Evolutionary conservation across 192 early-diverging fungal species (phyloP), one percentile per base, ranked within the genome.

Genomic region (Umbelopsis sp.): DNA sequence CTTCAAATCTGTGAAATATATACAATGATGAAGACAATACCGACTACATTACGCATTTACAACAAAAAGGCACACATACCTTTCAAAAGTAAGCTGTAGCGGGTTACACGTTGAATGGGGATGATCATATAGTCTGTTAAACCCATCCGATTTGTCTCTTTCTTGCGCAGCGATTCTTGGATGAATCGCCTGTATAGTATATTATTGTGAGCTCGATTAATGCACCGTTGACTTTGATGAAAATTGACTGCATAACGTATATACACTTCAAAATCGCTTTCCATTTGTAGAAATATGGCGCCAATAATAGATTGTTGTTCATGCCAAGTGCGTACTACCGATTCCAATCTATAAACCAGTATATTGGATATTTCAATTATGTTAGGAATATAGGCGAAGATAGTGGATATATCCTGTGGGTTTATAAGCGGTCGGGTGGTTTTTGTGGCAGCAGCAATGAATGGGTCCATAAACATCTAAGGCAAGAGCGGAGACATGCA

Each of bases 81-180:
- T 75, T 82, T 87, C 48, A 93, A 78, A 46, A 93, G 73, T 66
- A 93, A 71, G 33, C 87, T 86, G 78, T 93, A 93, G n/a, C 91
- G 85, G 3, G 92, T 89, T 20, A 93, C 87, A 33, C 92, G 84
- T 78, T 93, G 92, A 53, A 93, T 91, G 1, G 92, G 92, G 74
- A 91, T 85, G 66, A 93, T 91, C 74, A 93, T 79, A 71, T 91
- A 80, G 69, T 92, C 91, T 30, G 83, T 82, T 25, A 97, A 77
- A 33, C 82, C 86, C 58, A 93, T 81, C 33, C 84, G 83, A n/a
- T 81, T 85, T 10, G 74, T 84, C 67, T 88, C 82, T 30, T 84
- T 85, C 33, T 75, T 80, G n/a, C 80, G 80, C 11, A 68, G 55
- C 15, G 80, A 79, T 37, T 81, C 78, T 52, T 75, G 69, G 12